Evolutionary conservation across 225 moss, liverwort and hornwort genomes (phyloP).

Genomic region (Takakia lepidozioides): DNA sequence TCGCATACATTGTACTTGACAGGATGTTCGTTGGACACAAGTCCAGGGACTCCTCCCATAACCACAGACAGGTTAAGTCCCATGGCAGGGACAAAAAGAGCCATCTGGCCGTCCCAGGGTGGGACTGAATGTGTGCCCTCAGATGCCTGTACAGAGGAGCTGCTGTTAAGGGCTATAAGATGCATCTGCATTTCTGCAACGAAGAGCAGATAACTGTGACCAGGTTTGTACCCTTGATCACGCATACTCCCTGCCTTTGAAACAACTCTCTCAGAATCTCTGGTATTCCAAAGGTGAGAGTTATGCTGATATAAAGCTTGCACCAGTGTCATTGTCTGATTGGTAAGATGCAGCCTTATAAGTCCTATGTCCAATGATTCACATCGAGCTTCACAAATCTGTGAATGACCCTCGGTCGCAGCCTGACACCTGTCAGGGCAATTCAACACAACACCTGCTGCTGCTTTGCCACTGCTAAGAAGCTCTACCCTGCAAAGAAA

Average conservation of each 20-base stretch:
- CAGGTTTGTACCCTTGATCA: background rate
- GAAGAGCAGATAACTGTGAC: background rate
- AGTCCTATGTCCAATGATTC: slow-evolving; percentile 2
- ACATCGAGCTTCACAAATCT: background rate
- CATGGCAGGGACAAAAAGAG: background rate
- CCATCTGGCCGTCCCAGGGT: slow-evolving; percentile 4
- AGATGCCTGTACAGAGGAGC: slow-evolving; percentile 1
- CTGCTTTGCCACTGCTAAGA: background rate
- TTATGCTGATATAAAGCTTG: slow-evolving; percentile 7
- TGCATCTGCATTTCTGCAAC: slow-evolving; percentile 1
- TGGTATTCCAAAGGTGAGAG: background rate
- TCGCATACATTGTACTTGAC: background rate
- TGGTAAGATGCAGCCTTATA: slow-evolving; percentile 9
- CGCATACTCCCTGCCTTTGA: background rate
- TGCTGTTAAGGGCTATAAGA: slow-evolving; percentile 5
- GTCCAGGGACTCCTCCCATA: background rate
- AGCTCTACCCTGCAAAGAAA: slow-evolving; percentile 11
- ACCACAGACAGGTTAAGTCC: background rate
- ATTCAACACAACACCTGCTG: slow-evolving; percentile 1
- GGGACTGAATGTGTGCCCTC: background rate
- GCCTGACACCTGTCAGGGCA: background rate
- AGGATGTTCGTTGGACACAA: background rate
- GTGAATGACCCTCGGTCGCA: slow-evolving; percentile 1
- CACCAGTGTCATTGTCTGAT: slow-evolving; percentile 5
- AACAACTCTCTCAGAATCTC: background rate